phyloP scores from a whole-genome alignment of 2,329 filamentous ascomycete species.

The Ophiostoma novo-ulmi region DNA sequence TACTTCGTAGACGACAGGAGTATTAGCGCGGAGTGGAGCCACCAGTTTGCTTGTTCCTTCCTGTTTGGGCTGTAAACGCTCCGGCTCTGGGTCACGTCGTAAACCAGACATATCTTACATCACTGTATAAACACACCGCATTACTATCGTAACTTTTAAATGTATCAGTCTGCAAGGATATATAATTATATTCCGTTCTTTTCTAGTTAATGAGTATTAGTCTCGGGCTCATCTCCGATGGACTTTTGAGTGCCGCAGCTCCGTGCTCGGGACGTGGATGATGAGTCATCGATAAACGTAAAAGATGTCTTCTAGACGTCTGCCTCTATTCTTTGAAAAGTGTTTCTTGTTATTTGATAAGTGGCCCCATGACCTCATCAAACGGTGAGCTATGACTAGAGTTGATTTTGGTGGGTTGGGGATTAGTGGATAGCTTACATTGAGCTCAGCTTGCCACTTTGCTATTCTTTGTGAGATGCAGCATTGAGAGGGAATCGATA shows the following conservation, averaged over 20 bases:
- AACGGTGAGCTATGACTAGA: not conserved
- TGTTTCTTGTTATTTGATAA: not conserved
- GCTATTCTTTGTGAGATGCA: not conserved
- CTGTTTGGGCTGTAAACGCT: not conserved
- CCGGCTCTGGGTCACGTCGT: not conserved
- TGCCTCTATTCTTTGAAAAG: not conserved
- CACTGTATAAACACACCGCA: too few relatives aligned
- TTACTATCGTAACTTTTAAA: too few relatives aligned
- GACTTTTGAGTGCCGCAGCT: not conserved
- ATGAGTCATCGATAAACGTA: not conserved
- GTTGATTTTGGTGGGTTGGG: not conserved
- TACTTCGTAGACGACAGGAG: too few relatives aligned
- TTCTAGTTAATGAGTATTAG: not conserved
- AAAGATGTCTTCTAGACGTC: not conserved
- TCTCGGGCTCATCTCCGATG: not conserved
- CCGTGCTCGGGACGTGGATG: slow-evolving; percentile 6
- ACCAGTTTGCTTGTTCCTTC: not conserved
- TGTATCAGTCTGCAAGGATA: not conserved
- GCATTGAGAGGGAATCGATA: too few relatives aligned
- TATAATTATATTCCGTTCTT: not conserved
- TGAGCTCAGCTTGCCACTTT: not conserved
- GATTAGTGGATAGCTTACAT: not conserved
- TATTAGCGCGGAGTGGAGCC: slow-evolving; percentile 2
- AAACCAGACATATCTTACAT: not conserved
- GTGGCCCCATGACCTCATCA: not conserved